Percentiles rank a stretch among this genome's conserved stretches.
These are phyloP conservation scores for Trichoderma sp. DNA, from an alignment of 2,329 filamentous ascomycete genomes.

Conservation along the genomic window DNA sequence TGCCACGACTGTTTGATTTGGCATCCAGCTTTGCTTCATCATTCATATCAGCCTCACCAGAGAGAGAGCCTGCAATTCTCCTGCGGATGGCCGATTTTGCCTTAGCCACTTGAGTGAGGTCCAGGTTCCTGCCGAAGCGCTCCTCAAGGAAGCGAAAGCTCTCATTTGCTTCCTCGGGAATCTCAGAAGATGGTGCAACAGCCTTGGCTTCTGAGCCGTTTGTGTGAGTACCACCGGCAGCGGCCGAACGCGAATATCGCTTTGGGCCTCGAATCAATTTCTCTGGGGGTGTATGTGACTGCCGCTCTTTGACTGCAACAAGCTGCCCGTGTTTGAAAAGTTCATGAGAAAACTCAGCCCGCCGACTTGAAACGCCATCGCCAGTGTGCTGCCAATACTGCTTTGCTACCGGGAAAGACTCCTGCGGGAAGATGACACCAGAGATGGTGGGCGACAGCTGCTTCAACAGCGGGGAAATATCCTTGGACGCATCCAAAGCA, in stretches of 20 bases:
- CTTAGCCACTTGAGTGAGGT: constrained; percentile 73
- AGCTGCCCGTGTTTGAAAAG: constrained; percentile 70
- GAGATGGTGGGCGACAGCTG: constrained; percentile 63
- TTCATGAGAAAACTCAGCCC: constrained; percentile 83
- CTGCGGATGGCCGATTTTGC: constrained; percentile 84
- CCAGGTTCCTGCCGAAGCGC: constrained; percentile 88
- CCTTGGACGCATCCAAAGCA: constrained; percentile 58
- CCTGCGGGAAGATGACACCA: constrained; percentile 70
- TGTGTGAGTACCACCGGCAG: neutral
- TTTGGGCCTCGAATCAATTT: constrained; percentile 69
- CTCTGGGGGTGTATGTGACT: constrained; percentile 34
- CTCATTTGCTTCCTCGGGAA: constrained; percentile 56
- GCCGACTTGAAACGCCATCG: constrained; percentile 86
- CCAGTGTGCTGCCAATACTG: constrained; percentile 97
- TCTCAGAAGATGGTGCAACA: constrained; percentile 23
- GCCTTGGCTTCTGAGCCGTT: constrained; percentile 19
- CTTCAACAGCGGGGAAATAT: constrained; percentile 53
- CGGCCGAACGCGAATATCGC: constrained; percentile 67
- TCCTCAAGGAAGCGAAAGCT: constrained; percentile 85
- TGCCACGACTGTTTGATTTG: constrained; percentile 53
- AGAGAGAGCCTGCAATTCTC: constrained; percentile 84
- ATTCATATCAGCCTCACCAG: constrained; percentile 63
- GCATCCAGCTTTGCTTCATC: constrained; percentile 28
- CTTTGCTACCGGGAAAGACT: constrained; percentile 74
- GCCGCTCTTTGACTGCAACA: constrained; percentile 35